phyloP scores from a whole-genome alignment of 2,329 filamentous ascomycete species.

The Arthrobotrys iridis region DNA sequence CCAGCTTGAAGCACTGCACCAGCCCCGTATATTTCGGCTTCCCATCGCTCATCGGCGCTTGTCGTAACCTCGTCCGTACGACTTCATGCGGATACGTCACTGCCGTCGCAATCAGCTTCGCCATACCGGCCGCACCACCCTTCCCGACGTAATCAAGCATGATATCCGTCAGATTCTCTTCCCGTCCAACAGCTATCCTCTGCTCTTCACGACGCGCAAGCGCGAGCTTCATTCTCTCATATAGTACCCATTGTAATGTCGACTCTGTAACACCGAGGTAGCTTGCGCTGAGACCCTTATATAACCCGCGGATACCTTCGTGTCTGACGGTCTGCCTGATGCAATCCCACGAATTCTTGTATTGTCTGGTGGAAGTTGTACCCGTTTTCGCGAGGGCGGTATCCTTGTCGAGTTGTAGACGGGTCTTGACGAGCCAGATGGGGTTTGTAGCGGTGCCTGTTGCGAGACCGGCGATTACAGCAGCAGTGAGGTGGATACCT shows the following conservation, averaged over 20 bases:
- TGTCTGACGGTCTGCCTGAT: slow-evolving; percentile 80
- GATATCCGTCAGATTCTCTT: slow-evolving; percentile 76
- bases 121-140: slow-evolving; percentile 78
- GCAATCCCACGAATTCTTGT: slow-evolving; percentile 89
- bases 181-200: slow-evolving; percentile 69
- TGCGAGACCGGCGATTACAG: slow-evolving; percentile 79
- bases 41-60: slow-evolving; percentile 78
- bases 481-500: slow-evolving; percentile 81
- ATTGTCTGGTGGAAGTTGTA: slow-evolving; percentile 71
- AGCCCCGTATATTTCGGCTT: slow-evolving; percentile 87
- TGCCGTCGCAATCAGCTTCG: slow-evolving; percentile 85
- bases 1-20: slow-evolving; percentile 84
- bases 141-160: slow-evolving; percentile 82
- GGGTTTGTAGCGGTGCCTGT: slow-evolving; percentile 94
- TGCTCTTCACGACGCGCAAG: slow-evolving; percentile 72
- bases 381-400: slow-evolving; percentile 69
- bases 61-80: slow-evolving; percentile 78
- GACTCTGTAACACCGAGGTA: slow-evolving; percentile 92
- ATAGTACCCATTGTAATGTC: slow-evolving; percentile 91
- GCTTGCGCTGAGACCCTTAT: slow-evolving; percentile 88
- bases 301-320: slow-evolving; percentile 83
- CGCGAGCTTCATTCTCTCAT: slow-evolving; percentile 88
- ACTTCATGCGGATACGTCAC: slow-evolving; percentile 94
- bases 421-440: slow-evolving; percentile 95
- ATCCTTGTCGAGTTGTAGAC: slow-evolving; percentile 90